Base-by-base conservation (phyloP, 441 rosid species). In the Aquilaria agallochum region DNA sequence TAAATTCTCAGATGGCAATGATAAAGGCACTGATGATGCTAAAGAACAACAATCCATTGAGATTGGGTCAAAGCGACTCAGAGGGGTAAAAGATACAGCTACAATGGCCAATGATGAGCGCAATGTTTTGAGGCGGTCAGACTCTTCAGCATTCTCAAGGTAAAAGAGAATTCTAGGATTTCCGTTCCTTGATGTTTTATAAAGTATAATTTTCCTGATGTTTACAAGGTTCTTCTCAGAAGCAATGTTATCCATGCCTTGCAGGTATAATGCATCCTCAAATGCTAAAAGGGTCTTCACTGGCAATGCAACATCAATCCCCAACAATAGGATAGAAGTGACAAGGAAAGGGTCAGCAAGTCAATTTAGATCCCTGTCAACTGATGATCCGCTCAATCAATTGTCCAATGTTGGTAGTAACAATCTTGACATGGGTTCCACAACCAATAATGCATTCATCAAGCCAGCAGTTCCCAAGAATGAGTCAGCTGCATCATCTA, bases 71-170 rank as follows among this genome's bases (percentile, higher is more conserved):
- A 84, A 82, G 64, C 78, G 90, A 73, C 64, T 56, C 55, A 73
- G 84, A 76, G 81, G 69, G 60, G 74, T 53, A n/a, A 66, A 69
- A 47, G 81, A 77, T 12, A 14, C 59, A 15, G 81, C 67, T 12
- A 58, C 58, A 12, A 48, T 58, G 32, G 62, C 62, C 55, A 72
- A 54, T 30, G 77, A 76, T 53, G 83, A 72, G 67, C 80, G 82
- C 36, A 84, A 78, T 75, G 76, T 79, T 62, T 61, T 84, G 50
- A 78, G 80, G 68, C 85, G 78, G 61, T 84, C 85, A 7, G 71
- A 71, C 56, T 70, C 69, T 11, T 84, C 90, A 50, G 90, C 90
- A 52, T 85, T 85, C 76, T 85, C 87, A 58, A 82, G 82, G 90
- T 82, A 82, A 34, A 56, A 13, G 50, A 53, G 64, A 47, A 31